Percentiles rank a stretch among this genome's conserved stretches.
Conservation (phyloP, 176 grass and related monocot species). For the Oryza meyeriana region DNA sequence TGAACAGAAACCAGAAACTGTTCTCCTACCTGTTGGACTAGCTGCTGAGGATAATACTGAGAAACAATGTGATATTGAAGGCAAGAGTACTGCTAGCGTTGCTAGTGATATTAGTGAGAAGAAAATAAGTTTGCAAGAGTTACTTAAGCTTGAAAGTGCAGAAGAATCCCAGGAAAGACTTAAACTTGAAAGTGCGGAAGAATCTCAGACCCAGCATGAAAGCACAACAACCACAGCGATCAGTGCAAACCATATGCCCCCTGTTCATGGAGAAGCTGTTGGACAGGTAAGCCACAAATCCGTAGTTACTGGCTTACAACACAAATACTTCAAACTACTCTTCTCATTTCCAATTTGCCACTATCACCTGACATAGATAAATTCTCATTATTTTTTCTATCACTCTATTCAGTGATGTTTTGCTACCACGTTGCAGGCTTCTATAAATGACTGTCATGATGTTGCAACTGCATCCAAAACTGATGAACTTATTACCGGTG, state of each 20-base stretch:
- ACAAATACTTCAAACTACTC: not conserved
- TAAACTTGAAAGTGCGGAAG: conserved; percentile 44
- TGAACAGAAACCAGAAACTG: conserved; percentile 11
- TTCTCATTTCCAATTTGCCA: not conserved
- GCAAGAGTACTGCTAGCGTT: not conserved
- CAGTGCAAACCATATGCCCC: conserved; percentile 28
- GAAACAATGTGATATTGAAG: conserved; percentile 23
- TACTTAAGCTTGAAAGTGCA: conserved; percentile 50
- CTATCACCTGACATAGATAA: not conserved
- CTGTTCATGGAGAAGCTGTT: conserved; percentile 26
- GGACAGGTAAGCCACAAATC: conserved; percentile 38
- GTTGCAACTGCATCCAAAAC: conserved; percentile 25
- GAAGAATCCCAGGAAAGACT: conserved; percentile 38
- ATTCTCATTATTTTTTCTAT: not conserved
- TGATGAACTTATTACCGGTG: conserved; percentile 5
- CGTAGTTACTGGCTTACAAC: not conserved
- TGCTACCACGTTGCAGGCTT: conserved; percentile 39
- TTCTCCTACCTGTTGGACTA: conserved; percentile 16
- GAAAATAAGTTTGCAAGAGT: conserved; percentile 47
- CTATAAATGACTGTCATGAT: conserved; percentile 20
- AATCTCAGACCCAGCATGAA: conserved; percentile 10
- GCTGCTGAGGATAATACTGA: conserved; percentile 4
- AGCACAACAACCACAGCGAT: conserved; percentile 6
- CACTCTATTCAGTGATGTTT: conserved; percentile 1
- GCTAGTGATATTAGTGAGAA: conserved; percentile 15